These are phyloP conservation scores for Fusarium buxicola DNA, from an alignment of 2,329 filamentous ascomycete genomes.

Conservation along the genomic window DNA sequence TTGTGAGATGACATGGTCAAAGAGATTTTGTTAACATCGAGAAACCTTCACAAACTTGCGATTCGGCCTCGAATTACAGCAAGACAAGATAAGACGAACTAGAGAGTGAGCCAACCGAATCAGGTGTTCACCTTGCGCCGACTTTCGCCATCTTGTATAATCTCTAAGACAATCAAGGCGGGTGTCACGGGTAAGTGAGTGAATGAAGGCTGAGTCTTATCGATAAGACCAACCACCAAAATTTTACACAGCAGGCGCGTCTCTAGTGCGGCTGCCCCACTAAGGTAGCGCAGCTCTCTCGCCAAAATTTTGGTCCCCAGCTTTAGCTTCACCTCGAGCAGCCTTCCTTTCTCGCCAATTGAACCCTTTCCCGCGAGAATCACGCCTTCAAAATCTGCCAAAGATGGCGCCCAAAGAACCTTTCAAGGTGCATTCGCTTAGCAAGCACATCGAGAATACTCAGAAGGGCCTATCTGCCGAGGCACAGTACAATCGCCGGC, in stretches of 20 bases:
- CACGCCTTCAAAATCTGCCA: slow-evolving; percentile 22
- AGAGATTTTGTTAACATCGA: not conserved
- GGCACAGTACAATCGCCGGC: slow-evolving; percentile 49
- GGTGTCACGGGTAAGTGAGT: slow-evolving; percentile 3
- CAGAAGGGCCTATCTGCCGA: slow-evolving; percentile 51
- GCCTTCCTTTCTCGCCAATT: slow-evolving; percentile 36
- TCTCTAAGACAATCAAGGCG: not conserved
- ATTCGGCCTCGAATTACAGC: not conserved
- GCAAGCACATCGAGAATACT: slow-evolving; percentile 53
- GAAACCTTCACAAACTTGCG: not conserved
- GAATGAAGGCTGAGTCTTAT: slow-evolving; percentile 17
- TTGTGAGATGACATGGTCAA: slow-evolving; percentile 48
- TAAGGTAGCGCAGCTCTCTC: slow-evolving; percentile 35
- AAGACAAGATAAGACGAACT: not conserved
- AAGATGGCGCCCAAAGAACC: slow-evolving; percentile 53
- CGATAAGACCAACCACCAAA: slow-evolving; percentile 27
- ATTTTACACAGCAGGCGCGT: slow-evolving; percentile 36
- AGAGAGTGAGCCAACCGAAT: not conserved
- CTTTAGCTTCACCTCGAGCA: slow-evolving; percentile 35
- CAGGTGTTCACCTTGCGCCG: not conserved
- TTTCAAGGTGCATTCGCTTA: slow-evolving; percentile 53
- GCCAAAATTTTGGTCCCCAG: slow-evolving; percentile 46
- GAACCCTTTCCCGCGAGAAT: slow-evolving; percentile 34
- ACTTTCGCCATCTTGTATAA: not conserved
- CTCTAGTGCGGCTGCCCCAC: slow-evolving; percentile 29